Percentiles rank a stretch among this genome's conserved stretches.
Evolutionary conservation across 1,284 basidiomycete species (phyloP).

Genomic region (Microbotryomycetes sp.): DNA sequence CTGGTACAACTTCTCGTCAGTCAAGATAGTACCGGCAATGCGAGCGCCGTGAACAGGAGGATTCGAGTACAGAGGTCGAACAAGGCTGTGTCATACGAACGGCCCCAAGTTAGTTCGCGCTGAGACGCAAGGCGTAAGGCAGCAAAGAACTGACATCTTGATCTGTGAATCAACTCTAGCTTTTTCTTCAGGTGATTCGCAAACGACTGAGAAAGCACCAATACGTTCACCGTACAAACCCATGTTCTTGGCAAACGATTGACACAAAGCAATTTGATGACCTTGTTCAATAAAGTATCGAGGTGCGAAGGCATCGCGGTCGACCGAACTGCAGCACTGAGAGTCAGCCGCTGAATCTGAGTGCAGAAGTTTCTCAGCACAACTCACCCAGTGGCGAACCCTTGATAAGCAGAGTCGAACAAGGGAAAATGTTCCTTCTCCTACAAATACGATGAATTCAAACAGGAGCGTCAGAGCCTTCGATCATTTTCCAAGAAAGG

Average conservation of each 20-base stretch:
- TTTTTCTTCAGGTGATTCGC: conserved; percentile 37
- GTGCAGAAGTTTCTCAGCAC: conserved; percentile 42
- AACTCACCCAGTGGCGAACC: conserved; percentile 66
- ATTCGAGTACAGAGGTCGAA: conserved; percentile 98
- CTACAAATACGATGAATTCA: conserved; percentile 19
- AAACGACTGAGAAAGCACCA: conserved; percentile 73
- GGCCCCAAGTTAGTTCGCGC: neutral
- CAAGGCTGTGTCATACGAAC: conserved; percentile 51
- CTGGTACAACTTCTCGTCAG: conserved; percentile 43
- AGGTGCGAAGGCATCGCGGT: conserved; percentile 86
- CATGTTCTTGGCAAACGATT: conserved; percentile 59
- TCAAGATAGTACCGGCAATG: conserved; percentile 46
- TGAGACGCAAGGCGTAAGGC: neutral
- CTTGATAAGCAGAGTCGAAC: conserved; percentile 96
- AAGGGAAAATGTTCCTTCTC: conserved; percentile 85
- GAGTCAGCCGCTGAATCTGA: conserved; percentile 63
- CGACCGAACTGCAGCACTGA: conserved; percentile 51
- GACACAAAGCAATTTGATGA: conserved; percentile 73
- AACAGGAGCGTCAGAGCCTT: neutral
- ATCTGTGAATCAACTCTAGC: conserved; percentile 40
- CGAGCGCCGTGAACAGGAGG: conserved; percentile 71
- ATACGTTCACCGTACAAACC: conserved; percentile 88
- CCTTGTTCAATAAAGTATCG: conserved; percentile 76
- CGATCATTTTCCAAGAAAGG: neutral
- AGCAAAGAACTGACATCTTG: conserved; percentile 39